Conservation (phyloP, 805 yeast species). For the Myxozyma lipomycoides region DNA sequence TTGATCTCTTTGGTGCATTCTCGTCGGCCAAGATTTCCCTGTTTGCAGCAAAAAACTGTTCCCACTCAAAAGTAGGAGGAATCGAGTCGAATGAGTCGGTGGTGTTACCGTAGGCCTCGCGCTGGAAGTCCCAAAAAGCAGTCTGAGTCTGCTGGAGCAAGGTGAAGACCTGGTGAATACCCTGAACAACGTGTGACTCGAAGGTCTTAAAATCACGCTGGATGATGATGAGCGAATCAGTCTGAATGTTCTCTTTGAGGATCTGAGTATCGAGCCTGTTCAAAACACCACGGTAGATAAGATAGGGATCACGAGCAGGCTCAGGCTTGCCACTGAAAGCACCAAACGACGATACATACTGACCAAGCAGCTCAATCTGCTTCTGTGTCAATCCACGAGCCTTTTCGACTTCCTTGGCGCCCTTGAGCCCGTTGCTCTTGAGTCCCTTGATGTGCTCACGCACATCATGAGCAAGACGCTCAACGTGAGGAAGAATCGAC, state of each 20-base stretch:
- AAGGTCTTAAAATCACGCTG: constrained; percentile 43
- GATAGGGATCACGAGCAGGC: constrained; percentile 46
- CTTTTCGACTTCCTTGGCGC: constrained; percentile 40
- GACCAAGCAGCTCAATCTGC: constrained; percentile 40
- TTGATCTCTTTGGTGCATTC: constrained; percentile 39
- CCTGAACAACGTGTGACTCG: constrained; percentile 45
- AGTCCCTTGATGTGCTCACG: constrained; percentile 45
- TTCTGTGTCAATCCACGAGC: constrained; percentile 39
- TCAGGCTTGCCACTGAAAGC: constrained; percentile 37
- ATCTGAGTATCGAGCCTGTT: constrained; percentile 43
- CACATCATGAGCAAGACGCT: constrained; percentile 41
- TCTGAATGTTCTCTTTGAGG: constrained; percentile 45
- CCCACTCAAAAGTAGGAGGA: constrained; percentile 46
- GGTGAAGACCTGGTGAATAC: constrained; percentile 41
- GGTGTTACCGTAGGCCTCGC: constrained; percentile 36
- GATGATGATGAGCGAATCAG: constrained; percentile 43
- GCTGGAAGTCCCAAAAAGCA: constrained; percentile 35
- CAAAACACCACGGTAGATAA: constrained; percentile 41
- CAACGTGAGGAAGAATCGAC: constrained; percentile 45
- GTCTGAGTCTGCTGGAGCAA: constrained; percentile 34
- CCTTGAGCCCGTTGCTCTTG: constrained; percentile 37
- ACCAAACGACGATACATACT: constrained; percentile 37
- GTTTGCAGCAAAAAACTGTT: constrained; percentile 39
- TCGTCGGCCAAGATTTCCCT: constrained; percentile 37
- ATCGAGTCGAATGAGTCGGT: constrained; percentile 38